Conservation (phyloP, 306 rosid genomes). For the Glycyrrhiza uralensis region DNA sequence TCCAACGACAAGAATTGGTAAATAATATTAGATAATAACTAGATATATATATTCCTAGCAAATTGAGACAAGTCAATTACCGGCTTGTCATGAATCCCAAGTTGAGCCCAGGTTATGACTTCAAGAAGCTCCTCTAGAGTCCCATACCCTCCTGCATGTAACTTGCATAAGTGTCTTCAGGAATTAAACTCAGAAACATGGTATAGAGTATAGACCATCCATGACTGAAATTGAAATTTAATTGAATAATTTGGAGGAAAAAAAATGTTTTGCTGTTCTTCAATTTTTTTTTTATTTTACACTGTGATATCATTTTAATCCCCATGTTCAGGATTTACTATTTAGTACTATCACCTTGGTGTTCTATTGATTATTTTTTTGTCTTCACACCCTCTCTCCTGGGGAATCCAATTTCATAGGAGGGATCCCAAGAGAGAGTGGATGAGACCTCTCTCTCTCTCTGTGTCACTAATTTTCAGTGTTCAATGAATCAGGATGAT, state of each 20-base stretch:
- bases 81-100: constrained; percentile 97
- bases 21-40: too few relatives aligned
- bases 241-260: background rate
- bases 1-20: background rate
- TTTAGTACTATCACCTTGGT: constrained; percentile 9
- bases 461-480: constrained; percentile 22
- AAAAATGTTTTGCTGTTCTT: background rate
- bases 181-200: background rate
- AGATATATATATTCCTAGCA: background rate
- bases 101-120: constrained; percentile 99
- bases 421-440: constrained; percentile 28
- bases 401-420: constrained; percentile 19
- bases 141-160: constrained; percentile 83
- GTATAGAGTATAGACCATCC: background rate
- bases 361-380: background rate
- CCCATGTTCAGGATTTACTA: background rate
- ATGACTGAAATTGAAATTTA: background rate
- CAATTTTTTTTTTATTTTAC: background rate
- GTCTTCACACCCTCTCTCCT: background rate
- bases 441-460: constrained; percentile 26
- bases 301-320: background rate
- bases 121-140: constrained; percentile 96
- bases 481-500: constrained; percentile 14
- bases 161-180: constrained; percentile 18
- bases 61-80: constrained; percentile 32